These are phyloP conservation scores for Buddleja alternifolia DNA, from an alignment of 257 asterid genomes.

Conservation along the genomic window DNA sequence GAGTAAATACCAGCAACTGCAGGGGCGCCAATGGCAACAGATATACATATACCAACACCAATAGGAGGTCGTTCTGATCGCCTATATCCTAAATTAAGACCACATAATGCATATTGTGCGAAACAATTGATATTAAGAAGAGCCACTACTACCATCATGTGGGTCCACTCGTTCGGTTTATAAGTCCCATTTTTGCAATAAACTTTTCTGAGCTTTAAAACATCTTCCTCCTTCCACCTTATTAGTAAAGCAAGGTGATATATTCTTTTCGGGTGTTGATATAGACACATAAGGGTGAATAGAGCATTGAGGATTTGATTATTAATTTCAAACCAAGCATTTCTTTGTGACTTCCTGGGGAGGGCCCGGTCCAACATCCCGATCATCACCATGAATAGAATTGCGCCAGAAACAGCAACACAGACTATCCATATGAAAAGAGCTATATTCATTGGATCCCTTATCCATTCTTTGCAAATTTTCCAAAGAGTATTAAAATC, in stretches of 20 bases:
- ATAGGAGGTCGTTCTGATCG: constrained; percentile 73
- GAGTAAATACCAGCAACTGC: constrained; percentile 73
- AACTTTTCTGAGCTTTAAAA: constrained; percentile 61
- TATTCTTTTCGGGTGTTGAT: constrained; percentile 78
- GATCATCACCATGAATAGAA: constrained; percentile 81
- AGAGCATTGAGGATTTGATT: constrained; percentile 88
- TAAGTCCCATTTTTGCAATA: constrained; percentile 78
- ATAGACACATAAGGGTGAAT: constrained; percentile 87
- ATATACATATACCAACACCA: constrained; percentile 71
- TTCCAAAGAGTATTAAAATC: constrained; percentile 57
- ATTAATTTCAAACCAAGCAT: constrained; percentile 88
- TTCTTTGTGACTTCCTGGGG: constrained; percentile 71
- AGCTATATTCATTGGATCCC: constrained; percentile 73
- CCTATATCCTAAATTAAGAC: constrained; percentile 73
- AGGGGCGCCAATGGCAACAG: constrained; percentile 80
- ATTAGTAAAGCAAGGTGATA: constrained; percentile 66
- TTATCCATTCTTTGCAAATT: constrained; percentile 73
- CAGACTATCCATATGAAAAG: constrained; percentile 68
- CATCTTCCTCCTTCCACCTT: constrained; percentile 63
- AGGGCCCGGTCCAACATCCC: constrained; percentile 84
- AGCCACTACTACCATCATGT: constrained; percentile 80
- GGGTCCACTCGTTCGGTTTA: constrained; percentile 86
- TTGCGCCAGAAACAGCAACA: constrained; percentile 89
- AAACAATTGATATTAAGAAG: constrained; percentile 74
- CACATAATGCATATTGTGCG: constrained; percentile 81